Evolutionary conservation across 2,329 filamentous ascomycete species (phyloP).

Genomic region (Aureobasidium uvarum): DNA sequence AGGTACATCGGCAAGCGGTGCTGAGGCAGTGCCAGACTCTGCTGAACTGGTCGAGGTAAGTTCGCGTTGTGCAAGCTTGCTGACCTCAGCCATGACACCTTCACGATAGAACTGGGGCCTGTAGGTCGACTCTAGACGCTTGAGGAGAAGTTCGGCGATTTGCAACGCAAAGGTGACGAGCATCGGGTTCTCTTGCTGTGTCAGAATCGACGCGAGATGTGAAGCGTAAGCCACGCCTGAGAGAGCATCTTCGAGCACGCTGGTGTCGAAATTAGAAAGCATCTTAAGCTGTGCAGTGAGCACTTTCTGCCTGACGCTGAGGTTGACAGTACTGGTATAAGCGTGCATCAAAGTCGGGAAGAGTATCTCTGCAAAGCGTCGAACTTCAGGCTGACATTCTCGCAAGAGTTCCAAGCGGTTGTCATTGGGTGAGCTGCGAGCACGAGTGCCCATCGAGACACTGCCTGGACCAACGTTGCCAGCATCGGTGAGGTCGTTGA

Average conservation of each 20-base stretch:
- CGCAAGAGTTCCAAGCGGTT: constrained; percentile 78
- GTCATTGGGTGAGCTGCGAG: constrained; percentile 65
- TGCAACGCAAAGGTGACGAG: constrained; percentile 85
- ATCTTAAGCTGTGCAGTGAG: constrained; percentile 96
- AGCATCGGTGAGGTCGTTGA: constrained; percentile 52
- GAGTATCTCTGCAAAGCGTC: constrained; percentile 87
- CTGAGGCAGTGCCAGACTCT: constrained; percentile 28
- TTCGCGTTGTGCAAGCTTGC: constrained; percentile 64
- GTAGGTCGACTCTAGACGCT: constrained; percentile 81
- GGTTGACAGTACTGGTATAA: constrained; percentile 95
- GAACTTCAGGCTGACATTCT: constrained; percentile 80
- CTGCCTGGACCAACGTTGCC: constrained; percentile 50
- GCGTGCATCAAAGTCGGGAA: constrained; percentile 94
- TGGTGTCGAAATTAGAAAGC: constrained; percentile 87
- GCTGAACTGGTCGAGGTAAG: constrained; percentile 27
- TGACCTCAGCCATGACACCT: constrained; percentile 89
- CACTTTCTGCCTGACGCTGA: constrained; percentile 92
- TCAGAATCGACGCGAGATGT: constrained; percentile 90
- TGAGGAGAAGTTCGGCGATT: constrained; percentile 82
- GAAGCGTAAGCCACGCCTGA: constrained; percentile 91
- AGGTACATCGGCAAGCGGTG: constrained; percentile 20
- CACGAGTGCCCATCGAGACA: constrained; percentile 44
- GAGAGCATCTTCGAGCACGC: constrained; percentile 80
- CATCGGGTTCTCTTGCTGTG: constrained; percentile 87
- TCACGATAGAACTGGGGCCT: constrained; percentile 96